Conservation (phyloP, 768 basidiomycete species). For the Pulveroboletus ravenelii region DNA sequence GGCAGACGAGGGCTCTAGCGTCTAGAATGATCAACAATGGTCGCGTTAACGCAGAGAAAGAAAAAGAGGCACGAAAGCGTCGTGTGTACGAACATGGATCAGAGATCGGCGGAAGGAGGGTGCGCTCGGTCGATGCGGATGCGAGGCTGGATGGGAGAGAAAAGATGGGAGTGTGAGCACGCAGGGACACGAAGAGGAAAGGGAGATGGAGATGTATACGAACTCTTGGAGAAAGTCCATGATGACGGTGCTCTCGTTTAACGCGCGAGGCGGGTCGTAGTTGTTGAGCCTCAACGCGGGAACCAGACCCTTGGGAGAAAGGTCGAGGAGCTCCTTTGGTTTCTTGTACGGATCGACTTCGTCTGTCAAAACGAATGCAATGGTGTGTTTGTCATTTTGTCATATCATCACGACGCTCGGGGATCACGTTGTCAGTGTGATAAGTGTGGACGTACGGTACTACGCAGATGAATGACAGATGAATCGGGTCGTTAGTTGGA, state of each 20-base stretch:
- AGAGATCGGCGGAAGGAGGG: conserved; percentile 51
- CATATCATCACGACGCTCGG: not conserved
- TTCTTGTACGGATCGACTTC: conserved; percentile 85
- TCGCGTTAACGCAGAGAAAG: not conserved
- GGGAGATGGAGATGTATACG: conserved; percentile 12
- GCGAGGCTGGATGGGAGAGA: conserved; percentile 39
- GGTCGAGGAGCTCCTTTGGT: conserved; percentile 69
- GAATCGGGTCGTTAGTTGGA: not conserved
- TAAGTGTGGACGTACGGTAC: conserved; percentile 36
- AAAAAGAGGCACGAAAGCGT: not conserved
- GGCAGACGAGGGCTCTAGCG: conserved; percentile 59
- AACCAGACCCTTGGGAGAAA: conserved; percentile 80
- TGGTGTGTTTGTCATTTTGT: not conserved
- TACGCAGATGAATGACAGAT: conserved; percentile 5
- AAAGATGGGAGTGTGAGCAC: no score
- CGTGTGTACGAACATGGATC: conserved; percentile 50
- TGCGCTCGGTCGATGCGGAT: conserved; percentile 40
- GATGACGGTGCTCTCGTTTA: conserved; percentile 80
- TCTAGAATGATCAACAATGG: conserved; percentile 35
- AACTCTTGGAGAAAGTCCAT: conserved; percentile 78
- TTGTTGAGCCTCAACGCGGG: conserved; percentile 58
- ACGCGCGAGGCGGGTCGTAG: conserved; percentile 50
- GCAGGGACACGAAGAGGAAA: no score
- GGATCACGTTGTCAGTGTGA: not conserved
- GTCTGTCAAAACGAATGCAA: conserved; percentile 35